Evolutionary conservation across 495 filamentous ascomycete species (phyloP).

Genomic region (Hypoxylon perforatum): DNA sequence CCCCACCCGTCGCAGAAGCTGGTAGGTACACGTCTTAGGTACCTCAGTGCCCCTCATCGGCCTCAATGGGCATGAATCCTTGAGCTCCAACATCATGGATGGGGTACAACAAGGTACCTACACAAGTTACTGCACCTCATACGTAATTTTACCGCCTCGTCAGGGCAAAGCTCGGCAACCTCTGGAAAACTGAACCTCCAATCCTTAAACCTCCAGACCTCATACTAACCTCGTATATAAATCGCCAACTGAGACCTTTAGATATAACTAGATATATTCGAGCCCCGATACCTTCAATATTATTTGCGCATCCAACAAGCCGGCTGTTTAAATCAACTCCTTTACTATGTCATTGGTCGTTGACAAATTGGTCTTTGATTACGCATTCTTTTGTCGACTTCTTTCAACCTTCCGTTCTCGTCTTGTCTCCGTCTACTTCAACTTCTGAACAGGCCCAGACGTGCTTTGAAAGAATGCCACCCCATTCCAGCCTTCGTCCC

Average conservation of each 20-base stretch:
- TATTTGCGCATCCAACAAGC: conserved; percentile 4
- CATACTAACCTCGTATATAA: too few relatives aligned
- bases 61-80: too few relatives aligned
- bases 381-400: conserved; percentile 11
- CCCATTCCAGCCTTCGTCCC: conserved; percentile 34
- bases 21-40: too few relatives aligned
- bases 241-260: neutral
- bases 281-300: conserved; percentile 16
- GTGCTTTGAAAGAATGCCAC: conserved; percentile 41
- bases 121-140: too few relatives aligned
- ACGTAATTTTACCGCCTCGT: too few relatives aligned
- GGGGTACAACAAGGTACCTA: too few relatives aligned
- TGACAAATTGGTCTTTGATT: conserved; percentile 10
- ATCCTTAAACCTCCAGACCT: too few relatives aligned
- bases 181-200: too few relatives aligned
- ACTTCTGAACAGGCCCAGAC: conserved; percentile 10
- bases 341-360: conserved; percentile 24
- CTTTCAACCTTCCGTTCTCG: conserved; percentile 44
- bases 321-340: conserved; percentile 22
- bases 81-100: too few relatives aligned
- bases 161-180: too few relatives aligned
- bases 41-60: too few relatives aligned
- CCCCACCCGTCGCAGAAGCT: too few relatives aligned
- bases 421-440: conserved; percentile 21
- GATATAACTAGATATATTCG: neutral